These are phyloP conservation scores for Irpex sp. DNA, from an alignment of 1,284 basidiomycete species.

Conservation along the genomic window DNA sequence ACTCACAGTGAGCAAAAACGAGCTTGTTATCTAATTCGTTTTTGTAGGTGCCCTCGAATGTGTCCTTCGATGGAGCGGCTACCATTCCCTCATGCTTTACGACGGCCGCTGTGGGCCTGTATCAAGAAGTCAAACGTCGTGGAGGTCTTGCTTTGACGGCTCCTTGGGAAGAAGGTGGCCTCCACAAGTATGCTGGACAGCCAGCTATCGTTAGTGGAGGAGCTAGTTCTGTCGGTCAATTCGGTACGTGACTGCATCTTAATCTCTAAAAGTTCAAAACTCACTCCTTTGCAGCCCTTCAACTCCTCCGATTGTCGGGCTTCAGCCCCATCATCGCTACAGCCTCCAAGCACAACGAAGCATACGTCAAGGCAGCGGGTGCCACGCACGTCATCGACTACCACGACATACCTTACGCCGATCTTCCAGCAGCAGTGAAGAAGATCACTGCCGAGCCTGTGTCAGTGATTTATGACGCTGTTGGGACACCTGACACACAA, in stretches of 20 bases:
- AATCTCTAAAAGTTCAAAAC: neutral
- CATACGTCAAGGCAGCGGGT: constrained; percentile 42
- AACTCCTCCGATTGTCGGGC: constrained; percentile 33
- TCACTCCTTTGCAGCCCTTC: constrained; percentile 16
- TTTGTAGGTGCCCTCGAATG: constrained; percentile 12
- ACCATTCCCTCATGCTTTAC: constrained; percentile 16
- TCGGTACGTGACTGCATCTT: constrained; percentile 18
- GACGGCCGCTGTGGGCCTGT: constrained; percentile 16
- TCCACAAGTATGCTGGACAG: constrained; percentile 25
- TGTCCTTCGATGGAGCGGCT: constrained; percentile 18
- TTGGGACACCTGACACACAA: constrained; percentile 9
- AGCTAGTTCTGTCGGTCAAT: constrained; percentile 34
- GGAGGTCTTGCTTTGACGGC: constrained; percentile 13
- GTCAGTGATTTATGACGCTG: constrained; percentile 36
- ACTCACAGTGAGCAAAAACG: no score
- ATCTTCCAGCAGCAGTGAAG: constrained; percentile 1
- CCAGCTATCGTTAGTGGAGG: constrained; percentile 34
- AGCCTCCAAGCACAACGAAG: constrained; percentile 38
- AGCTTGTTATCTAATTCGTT: no score
- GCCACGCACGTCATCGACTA: constrained; percentile 50
- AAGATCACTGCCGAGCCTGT: constrained; percentile 27
- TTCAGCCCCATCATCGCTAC: constrained; percentile 51
- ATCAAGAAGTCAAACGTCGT: constrained; percentile 12
- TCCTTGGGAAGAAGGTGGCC: constrained; percentile 16
- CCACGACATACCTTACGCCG: constrained; percentile 27